Base-by-base conservation (phyloP, 2,329 filamentous ascomycete genomes). In the Ophiostoma ulmi region DNA sequence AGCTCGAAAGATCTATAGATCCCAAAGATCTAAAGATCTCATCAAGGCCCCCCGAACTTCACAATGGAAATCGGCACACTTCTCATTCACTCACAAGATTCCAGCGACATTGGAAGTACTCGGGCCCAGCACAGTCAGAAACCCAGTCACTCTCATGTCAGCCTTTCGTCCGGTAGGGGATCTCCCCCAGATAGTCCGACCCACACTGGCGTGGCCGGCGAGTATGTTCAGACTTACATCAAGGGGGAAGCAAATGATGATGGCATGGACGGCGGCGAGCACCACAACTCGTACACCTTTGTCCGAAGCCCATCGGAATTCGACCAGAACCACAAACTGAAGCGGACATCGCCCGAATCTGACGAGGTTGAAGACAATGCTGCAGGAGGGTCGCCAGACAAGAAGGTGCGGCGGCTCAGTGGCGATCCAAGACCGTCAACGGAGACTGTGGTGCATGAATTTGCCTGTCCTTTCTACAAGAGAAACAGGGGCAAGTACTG, bases 381-480 rank as follows among this genome's bases (percentile, higher is more conserved):
- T 14, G 26, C 26, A 10, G 10, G 13, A 26, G 26, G 5, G 11
- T 31, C 58, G 6, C 58, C 58, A 8, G 26, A 17, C 26, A 63
- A 63, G 13, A 63, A 35, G 26, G 11, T 63, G 5, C 58, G 26
- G 26, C 26, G 58, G 10, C 58, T 72, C 39, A 20, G 38, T 7
- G 36, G 14, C 6, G 70, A 31, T 10, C 68, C 73, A 39, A 70
- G 41, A 31, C 11, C 61, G 6, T 5, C 35, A 10, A n/a, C 58
- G 2, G 66, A 41, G 13, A 39, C 68, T 6, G 44, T 70, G 0
- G 72, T 72, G 1, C 36, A 69, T 22, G 70, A 72, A 67, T 74
- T 72, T 52, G 80, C 80, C 4, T 82, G 80, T 69, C 80, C 80
- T 0, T 82, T 78, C 70, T 80, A 77, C 75, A 81, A 81, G 72